phyloP scores from a whole-genome alignment of 495 filamentous ascomycete species.

The Xylaria flabelliformis region DNA sequence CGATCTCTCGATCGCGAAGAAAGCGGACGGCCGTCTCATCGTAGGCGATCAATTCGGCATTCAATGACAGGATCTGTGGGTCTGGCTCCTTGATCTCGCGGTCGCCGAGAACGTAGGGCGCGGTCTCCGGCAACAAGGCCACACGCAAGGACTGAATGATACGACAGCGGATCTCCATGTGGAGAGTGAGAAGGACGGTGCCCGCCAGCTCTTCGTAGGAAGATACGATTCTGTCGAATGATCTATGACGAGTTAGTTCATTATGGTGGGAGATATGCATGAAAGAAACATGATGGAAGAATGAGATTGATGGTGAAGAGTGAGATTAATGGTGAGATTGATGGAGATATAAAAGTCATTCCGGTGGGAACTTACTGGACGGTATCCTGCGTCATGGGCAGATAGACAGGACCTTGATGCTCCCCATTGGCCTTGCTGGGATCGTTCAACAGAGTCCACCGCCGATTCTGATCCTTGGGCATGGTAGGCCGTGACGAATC shows the following conservation, averaged over 20 bases:
- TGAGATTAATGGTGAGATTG: too few relatives aligned
- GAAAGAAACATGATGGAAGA: too few relatives aligned
- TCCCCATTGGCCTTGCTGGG: conserved; percentile 53
- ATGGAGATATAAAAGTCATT: too few relatives aligned
- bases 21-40: conserved; percentile 78
- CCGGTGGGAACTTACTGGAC: conserved; percentile 60
- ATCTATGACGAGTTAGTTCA: conserved; percentile 50
- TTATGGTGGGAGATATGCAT: too few relatives aligned
- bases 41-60: conserved; percentile 79
- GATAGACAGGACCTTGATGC: conserved; percentile 67
- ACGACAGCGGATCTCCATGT: conserved; percentile 84
- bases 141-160: conserved; percentile 72
- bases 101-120: conserved; percentile 74
- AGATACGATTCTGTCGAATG: conserved; percentile 85
- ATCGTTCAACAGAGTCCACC: conserved; percentile 83
- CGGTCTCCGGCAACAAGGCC: conserved; percentile 59
- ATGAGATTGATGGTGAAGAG: too few relatives aligned
- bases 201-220: conserved; percentile 79
- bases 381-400: conserved; percentile 88
- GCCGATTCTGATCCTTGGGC: conserved; percentile 61
- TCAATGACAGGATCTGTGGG: conserved; percentile 75
- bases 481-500: conserved; percentile 57
- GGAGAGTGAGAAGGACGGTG: conserved; percentile 80
- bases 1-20: conserved; percentile 67
- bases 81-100: conserved; percentile 81